Conservation (phyloP, 2,329 filamentous ascomycete species). For the Sporothrix brunneoviolacea region DNA sequence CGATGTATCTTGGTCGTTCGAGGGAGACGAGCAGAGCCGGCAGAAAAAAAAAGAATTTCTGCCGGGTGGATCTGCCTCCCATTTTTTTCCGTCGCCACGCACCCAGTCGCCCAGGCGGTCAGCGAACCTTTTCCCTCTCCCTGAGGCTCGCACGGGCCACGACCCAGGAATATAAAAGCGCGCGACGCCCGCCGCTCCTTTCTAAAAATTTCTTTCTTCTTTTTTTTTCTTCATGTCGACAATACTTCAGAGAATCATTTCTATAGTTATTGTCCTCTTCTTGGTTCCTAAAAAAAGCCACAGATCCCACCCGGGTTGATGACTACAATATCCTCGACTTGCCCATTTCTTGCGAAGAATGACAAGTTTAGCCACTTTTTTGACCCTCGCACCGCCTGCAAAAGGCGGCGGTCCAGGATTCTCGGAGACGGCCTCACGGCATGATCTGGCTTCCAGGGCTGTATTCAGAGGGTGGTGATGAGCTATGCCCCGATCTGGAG, state of each 20-base stretch:
- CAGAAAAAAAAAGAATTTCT: no score
- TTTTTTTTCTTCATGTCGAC: constrained; percentile 54
- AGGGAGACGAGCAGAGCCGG: no score
- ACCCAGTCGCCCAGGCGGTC: no score
- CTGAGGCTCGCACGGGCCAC: constrained; percentile 12
- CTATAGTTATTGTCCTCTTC: constrained; percentile 93
- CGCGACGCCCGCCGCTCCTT: constrained; percentile 24
- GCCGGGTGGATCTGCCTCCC: background rate
- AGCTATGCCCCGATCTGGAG: constrained; percentile 71
- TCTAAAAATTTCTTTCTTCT: constrained; percentile 31
- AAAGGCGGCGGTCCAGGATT: constrained; percentile 47
- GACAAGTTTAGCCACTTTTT: constrained; percentile 70
- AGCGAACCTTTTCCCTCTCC: no score
- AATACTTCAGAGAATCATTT: constrained; percentile 85
- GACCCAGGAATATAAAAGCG: constrained; percentile 35
- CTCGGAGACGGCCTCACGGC: no score
- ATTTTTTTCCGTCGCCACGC: no score
- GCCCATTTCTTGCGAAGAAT: no score
- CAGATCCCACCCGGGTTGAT: constrained; percentile 95
- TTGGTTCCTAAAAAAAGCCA: constrained; percentile 89
- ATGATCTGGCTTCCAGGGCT: constrained; percentile 30
- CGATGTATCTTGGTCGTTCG: no score
- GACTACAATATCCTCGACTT: constrained; percentile 71
- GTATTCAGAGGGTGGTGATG: constrained; percentile 85
- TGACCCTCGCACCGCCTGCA: constrained; percentile 55